Evolutionary conservation across 2,329 filamentous ascomycete species (phyloP), one percentile per base, ranked within the genome.

Genomic region (Colletotrichum salicis): DNA sequence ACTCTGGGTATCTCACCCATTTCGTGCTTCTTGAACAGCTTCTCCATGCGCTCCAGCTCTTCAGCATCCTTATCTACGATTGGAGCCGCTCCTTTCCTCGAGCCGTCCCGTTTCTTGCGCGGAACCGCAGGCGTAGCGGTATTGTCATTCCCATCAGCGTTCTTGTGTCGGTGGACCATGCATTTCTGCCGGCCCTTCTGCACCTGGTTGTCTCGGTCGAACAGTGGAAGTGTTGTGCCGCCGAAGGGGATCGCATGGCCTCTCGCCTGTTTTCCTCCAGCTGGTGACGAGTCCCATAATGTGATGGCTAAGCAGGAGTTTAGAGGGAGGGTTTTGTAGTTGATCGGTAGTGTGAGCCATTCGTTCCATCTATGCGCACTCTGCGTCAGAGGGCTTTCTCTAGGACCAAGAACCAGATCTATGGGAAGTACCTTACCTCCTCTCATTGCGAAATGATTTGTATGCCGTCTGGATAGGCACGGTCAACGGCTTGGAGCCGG

Each of bases 121-220:
- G 90, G 86, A 69, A 88, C 86, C 2, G 94, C 91, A 0, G 95
- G 95, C 0, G 96, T 99, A 1, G 88, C 90, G 0, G 94, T 92
- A 67, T 91, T 90, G 29, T 94, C 92, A 72, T 94, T 91, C 12
- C 96, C 96, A 82, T 99, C 96, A 2, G 96, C 96, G 66, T 90
- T 89, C 79, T 92, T 93, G 79, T 95, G 90, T 66, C 95, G 89
- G 83, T 98, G 92, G 2, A 99, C 83, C 56, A 92, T 88, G 81
- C 96, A 98, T 81, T 97, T 97, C 79, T 98, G 96, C 22, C 95
- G 89, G 8, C 96, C 96, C 79, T 96, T 98, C 77, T 95, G 92
- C 60, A 98, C 83, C 75, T 96, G 96, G 70, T 96, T 96, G 76
- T 98, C 94, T 64, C 91, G 89, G 78, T 98, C 96, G 77, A 98